Percentiles rank a stretch among this genome's conserved stretches.
Conservation (phyloP, 768 basidiomycete species). For the Suillus variegatus region DNA sequence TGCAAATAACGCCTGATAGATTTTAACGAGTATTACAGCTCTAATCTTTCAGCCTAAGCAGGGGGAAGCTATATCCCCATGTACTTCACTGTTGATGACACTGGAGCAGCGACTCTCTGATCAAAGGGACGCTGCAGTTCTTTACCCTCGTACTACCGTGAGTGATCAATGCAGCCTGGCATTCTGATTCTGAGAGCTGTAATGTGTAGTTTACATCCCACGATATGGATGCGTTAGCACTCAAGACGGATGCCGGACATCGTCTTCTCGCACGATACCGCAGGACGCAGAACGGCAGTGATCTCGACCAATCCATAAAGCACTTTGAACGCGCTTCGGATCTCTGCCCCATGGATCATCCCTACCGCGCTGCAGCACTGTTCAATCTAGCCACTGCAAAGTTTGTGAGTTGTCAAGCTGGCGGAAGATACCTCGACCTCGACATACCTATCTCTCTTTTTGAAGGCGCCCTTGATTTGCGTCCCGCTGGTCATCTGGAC, state of each 20-base stretch:
- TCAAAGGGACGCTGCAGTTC: no score
- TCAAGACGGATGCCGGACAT: neutral
- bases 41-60: no score
- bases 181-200: no score
- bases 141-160: no score
- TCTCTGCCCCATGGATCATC: neutral
- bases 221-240: no score
- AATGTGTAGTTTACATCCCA: no score
- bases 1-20: neutral
- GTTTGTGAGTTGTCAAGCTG: neutral
- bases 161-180: no score
- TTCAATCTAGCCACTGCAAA: neutral
- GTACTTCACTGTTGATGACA: no score
- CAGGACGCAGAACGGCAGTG: neutral
- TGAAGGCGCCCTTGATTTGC: no score
- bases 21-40: neutral
- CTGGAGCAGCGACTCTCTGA: no score
- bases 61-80: no score
- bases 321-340: neutral
- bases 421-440: neutral
- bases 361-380: neutral
- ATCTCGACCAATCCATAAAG: neutral
- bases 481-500: no score
- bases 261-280: neutral
- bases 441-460: neutral